These are phyloP conservation scores for Wickerhamomyces tratensis DNA, from an alignment of 805 yeast species.

Conservation along the genomic window DNA sequence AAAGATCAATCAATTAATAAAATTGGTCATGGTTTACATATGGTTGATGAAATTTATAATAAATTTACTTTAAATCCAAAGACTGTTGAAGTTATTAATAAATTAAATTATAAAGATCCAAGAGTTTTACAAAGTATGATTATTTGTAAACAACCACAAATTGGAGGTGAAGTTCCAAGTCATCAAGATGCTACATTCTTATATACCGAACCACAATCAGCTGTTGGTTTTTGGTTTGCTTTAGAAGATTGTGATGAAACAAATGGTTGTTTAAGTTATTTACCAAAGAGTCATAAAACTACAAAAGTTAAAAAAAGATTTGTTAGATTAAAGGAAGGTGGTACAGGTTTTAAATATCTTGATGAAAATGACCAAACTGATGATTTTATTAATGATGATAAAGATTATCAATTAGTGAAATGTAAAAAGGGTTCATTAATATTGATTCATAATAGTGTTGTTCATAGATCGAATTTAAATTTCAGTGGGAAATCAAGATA, in stretches of 20 bases:
- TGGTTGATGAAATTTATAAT: conserved; percentile 38
- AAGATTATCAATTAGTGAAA: conserved; percentile 38
- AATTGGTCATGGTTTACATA: conserved; percentile 72
- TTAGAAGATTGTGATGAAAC: conserved; percentile 57
- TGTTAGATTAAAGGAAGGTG: conserved; percentile 42
- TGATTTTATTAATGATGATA: conserved; percentile 17
- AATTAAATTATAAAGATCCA: conserved; percentile 51
- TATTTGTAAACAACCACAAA: conserved; percentile 69
- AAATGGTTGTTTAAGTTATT: conserved; percentile 63
- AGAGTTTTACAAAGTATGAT: conserved; percentile 71
- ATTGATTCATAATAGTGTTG: conserved; percentile 58
- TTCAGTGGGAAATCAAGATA: conserved; percentile 45
- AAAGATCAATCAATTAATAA: conserved; percentile 57
- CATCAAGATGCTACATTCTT: conserved; percentile 72
- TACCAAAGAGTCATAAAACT: conserved; percentile 62
- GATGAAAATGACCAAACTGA: conserved; percentile 17
- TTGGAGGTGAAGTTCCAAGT: conserved; percentile 65
- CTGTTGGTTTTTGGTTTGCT: conserved; percentile 78
- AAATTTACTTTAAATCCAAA: conserved; percentile 40
- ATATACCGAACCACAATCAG: conserved; percentile 60
- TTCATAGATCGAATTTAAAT: conserved; percentile 65
- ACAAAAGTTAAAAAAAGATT: conserved; percentile 51
- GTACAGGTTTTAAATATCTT: conserved; percentile 43
- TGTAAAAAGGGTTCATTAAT: conserved; percentile 69
- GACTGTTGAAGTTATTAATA: conserved; percentile 39